Evolutionary conservation across 768 basidiomycete species (phyloP), one percentile per base, ranked within the genome.

Genomic region (Nidularia sp.): DNA sequence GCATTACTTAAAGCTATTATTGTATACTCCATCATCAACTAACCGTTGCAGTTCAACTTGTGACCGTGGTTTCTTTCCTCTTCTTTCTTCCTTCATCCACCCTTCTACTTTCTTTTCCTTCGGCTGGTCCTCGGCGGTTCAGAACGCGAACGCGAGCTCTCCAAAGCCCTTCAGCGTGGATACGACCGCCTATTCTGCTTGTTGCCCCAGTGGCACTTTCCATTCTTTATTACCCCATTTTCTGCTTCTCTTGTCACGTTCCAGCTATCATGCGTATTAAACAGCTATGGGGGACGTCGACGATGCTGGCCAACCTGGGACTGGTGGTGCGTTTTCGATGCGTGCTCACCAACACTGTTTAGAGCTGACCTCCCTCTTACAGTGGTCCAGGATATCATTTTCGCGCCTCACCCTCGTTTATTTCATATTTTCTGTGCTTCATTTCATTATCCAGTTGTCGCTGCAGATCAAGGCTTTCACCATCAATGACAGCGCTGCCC

Each of bases 301-400:
- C n/a, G n/a, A n/a, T 46, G 22, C 46, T 49, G 2, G 43, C 41
- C 34, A 55, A 55, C 36, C 45, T 45, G 34, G 50, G 42, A 31
- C 42, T 45, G 12, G 48, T 54, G 15, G 53, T 54, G 34, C 51
- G 58, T 53, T 42, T 48, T 49, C 41, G 52, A 48, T 58, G 36
- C 36, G 8, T 39, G 7, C 36, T 7, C 36, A 39, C 36, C 7
- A 7, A 7, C 44, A 18, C 8, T 22, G 9, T 25, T 25, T n/a
- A 15, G 12, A 31, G 34, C 32, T 46, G 32, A 18, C 45, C 45
- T 46, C 55, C 53, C 49, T 22, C 41, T 49, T 42, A 12, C 61
- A 90, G 87, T 86, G 85, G 84, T 74, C 80, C 52, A 79, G 86
- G 51, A 71, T 90, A 59, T 84, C 86, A 18, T 81, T 84, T 61